A percentile compares a stretch with the other conserved stretches of the same genome.
Evolutionary conservation across 371 early-diverging fungal genomes (phyloP).

Genomic region (Mortierella sp.): DNA sequence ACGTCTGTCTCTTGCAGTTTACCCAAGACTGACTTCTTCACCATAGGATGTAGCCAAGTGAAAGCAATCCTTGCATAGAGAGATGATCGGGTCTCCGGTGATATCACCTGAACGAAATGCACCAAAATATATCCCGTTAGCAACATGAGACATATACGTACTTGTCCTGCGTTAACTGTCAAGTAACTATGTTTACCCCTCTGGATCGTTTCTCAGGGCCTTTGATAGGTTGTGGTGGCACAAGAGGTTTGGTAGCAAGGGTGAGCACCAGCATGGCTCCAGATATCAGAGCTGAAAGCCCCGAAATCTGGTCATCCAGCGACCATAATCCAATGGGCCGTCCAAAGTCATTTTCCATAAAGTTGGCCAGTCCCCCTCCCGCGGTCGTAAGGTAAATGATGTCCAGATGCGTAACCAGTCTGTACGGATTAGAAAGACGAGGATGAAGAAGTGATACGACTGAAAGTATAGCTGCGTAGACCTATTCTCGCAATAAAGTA

Average conservation of each 20-base stretch:
- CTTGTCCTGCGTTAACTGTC: background rate
- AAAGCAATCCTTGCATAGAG: conserved; percentile 48
- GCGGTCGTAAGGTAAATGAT: conserved; percentile 50
- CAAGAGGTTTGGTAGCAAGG: conserved; percentile 51
- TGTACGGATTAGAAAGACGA: conserved; percentile 48
- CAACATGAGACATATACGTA: no score
- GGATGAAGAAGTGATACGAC: conserved; percentile 48
- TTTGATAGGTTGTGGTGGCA: conserved; percentile 44
- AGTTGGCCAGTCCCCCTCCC: conserved; percentile 32
- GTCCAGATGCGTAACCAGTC: conserved; percentile 44
- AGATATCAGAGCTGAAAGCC: conserved; percentile 36
- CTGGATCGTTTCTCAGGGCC: conserved; percentile 42
- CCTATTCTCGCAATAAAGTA: conserved; percentile 16
- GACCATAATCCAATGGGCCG: conserved; percentile 49
- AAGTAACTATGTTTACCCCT: no score
- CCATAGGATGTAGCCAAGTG: conserved; percentile 53
- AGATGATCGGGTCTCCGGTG: conserved; percentile 50
- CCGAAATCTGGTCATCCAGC: conserved; percentile 46
- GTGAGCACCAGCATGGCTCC: conserved; percentile 28
- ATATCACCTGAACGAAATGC: conserved; percentile 29
- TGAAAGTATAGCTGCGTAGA: conserved; percentile 46
- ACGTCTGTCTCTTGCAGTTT: conserved; percentile 46
- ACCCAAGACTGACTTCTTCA: conserved; percentile 33
- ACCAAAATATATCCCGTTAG: no score
- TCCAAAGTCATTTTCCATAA: conserved; percentile 39